phyloP scores from a whole-genome alignment of 805 yeast species.

The Candida glaebosa region DNA sequence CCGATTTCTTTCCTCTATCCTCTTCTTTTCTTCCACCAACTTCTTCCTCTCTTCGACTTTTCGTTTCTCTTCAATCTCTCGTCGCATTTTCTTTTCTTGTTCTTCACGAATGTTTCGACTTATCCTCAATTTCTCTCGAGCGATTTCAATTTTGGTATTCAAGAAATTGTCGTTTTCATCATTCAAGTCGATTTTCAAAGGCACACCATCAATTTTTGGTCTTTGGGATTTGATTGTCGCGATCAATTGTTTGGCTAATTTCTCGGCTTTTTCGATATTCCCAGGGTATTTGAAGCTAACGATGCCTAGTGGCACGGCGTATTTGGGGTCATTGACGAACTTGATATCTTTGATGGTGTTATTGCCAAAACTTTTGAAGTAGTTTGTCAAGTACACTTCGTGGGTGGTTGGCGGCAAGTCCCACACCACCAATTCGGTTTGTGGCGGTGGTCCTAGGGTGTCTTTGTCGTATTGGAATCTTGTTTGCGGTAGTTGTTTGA shows the following conservation, averaged over 20 bases:
- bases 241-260: conserved; percentile 31
- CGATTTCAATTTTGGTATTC: conserved; percentile 32
- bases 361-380: conserved; percentile 57
- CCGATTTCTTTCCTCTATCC: conserved; percentile 11
- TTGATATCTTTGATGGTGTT: conserved; percentile 52
- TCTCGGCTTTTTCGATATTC: conserved; percentile 41
- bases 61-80: conserved; percentile 13
- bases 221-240: conserved; percentile 22
- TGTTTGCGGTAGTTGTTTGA: conserved; percentile 40
- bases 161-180: conserved; percentile 38
- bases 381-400: conserved; percentile 44
- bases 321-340: conserved; percentile 62
- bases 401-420: conserved; percentile 56
- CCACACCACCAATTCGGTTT: conserved; percentile 66
- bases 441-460: conserved; percentile 74
- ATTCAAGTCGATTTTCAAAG: conserved; percentile 52
- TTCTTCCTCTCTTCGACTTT: conserved; percentile 12
- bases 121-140: conserved; percentile 25
- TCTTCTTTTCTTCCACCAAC: conserved; percentile 15
- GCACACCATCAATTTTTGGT: conserved; percentile 50
- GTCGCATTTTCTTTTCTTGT: conserved; percentile 27
- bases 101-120: conserved; percentile 26
- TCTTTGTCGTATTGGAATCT: conserved; percentile 58
- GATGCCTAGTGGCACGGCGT: conserved; percentile 78
- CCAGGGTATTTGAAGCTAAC: conserved; percentile 64